Evolutionary conservation across 495 filamentous ascomycete genomes (phyloP), one percentile per base, ranked within the genome.

Genomic region (Aspergillus ostianus): DNA sequence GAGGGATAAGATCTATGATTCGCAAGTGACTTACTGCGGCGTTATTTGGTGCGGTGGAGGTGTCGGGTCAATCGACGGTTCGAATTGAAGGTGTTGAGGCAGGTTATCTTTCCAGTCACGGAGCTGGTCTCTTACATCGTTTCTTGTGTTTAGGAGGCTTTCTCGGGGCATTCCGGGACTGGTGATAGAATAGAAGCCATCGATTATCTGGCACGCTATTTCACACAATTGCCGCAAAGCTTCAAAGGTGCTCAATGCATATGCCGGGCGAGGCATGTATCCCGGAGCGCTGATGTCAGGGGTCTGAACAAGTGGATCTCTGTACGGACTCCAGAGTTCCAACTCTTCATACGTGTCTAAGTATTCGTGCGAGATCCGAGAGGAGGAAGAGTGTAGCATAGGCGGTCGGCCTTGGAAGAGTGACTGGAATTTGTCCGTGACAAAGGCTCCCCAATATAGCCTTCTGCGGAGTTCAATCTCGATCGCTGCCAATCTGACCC

Each of bases 311-410:
- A 53, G 54, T 29, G 59, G 55, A 56, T 69, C 61, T 36, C 54
- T 47, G 29, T 68, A 75, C 6, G 74, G 70, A 36, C 48, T 53
- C 68, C 70, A 77, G 19, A 55, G 45, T 41, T 76, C 73, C 7
- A 73, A 57, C 51, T 77, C 74, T 51, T 77, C 74, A 29, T 60
- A 70, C 10, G 56, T 62, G 47, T 77, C 74, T 10, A 73, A 20
- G 9, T 71, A 68, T 6, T 55, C 45, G 5, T 47, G 47, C 9
- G 66, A 26, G 0, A 71, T 62, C 2, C 50, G 53, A 7, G 55
- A 52, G n/a, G 64, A 63, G 3, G 30, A 12, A 4, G 44, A 36
- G n/a, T 52, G 51, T 7, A 75, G 29, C 12, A 20, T 57, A 4
- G 50, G 26, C 6, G 62, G 67, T 9, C 71, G 67, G 2, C 70